Evolutionary conservation across 202 grass and related monocot genomes (phyloP), one percentile per base, ranked within the genome.

Genomic region (Sporobolus alterniflorus): DNA sequence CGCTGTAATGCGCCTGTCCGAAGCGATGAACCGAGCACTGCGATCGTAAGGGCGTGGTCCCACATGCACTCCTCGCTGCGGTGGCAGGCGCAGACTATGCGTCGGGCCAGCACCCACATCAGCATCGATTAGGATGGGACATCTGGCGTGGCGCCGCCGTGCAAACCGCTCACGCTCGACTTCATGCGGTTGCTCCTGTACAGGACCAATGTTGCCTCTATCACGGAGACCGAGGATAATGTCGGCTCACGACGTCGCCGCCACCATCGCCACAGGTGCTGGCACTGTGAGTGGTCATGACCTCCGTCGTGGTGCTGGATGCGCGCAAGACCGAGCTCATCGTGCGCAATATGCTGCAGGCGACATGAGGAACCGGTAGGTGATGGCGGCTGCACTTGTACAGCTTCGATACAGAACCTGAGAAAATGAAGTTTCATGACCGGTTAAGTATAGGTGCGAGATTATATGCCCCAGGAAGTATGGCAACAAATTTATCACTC

Each of bases 341-440:
- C 70, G 84, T 91, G 25, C 90, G 85, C 81, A 99, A 99, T 83
- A 99, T 99, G 97, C 89, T n/a, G n/a, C n/a, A n/a, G n/a, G n/a
- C n/a, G n/a, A n/a, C n/a, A n/a, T n/a, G n/a, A n/a, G n/a, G n/a
- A n/a, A n/a, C n/a, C n/a, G n/a, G n/a, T n/a, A n/a, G n/a, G n/a
- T n/a, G n/a, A n/a, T n/a, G n/a, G n/a, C n/a, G n/a, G n/a, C n/a
- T n/a, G n/a, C n/a, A n/a, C n/a, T n/a, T n/a, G n/a, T n/a, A n/a
- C n/a, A n/a, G n/a, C n/a, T n/a, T n/a, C n/a, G n/a, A n/a, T n/a
- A n/a, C n/a, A n/a, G n/a, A n/a, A n/a, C n/a, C n/a, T n/a, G n/a
- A n/a, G n/a, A n/a, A n/a, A n/a, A n/a, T n/a, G n/a, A n/a, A n/a
- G n/a, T n/a, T n/a, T n/a, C n/a, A n/a, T n/a, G n/a, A n/a, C n/a